Evolutionary conservation across 2,329 filamentous ascomycete species (phyloP), one percentile per base, ranked within the genome.

Genomic region (Ophiostoma ulmi): DNA sequence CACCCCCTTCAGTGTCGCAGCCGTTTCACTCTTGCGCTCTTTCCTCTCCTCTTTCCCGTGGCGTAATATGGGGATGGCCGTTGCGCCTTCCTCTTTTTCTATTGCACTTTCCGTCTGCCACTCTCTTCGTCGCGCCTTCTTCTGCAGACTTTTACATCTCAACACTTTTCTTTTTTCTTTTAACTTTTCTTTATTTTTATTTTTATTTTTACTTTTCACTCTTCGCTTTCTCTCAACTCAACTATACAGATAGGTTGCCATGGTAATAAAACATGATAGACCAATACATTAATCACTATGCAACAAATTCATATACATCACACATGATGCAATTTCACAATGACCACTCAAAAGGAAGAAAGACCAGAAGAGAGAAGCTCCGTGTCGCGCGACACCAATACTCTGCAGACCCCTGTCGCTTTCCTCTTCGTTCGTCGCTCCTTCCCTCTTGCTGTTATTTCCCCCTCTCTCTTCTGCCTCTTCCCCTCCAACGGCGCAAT

Each of bases 401-500:
- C 52, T 0, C 52, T 31, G 22, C 52, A 58, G 58, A 35, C 26
- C 58, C 58, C 58, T 63, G 58, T 35, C 52, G n/a, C 8, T 55
- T 52, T n/a, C 22, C 52, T 55, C 20, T 31, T 63, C 58, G 58
- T 35, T 26, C 58, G 58, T 17, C 26, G 26, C 26, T 63, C 26
- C 22, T 26, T 58, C 52, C 22, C 48, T 58, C 22, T 26, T 10
- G 11, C 52, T 26, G 52, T 26, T 13, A 7, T 26, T 58, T 31
- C 52, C 58, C 26, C 58, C n/a, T 58, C 52, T 58, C 31, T 58
- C 52, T 26, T 6, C 52, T 58, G 26, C 35, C 26, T 17, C 55
- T 61, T 35, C 58, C 58, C 58, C 58, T 63, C 58, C 58, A 63
- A 63, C 58, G 58, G 58, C 58, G 58, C 58, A 63, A 63, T 63